phyloP scores from a whole-genome alignment of 2,329 filamentous ascomycete species.

The Penicillium sp. region DNA sequence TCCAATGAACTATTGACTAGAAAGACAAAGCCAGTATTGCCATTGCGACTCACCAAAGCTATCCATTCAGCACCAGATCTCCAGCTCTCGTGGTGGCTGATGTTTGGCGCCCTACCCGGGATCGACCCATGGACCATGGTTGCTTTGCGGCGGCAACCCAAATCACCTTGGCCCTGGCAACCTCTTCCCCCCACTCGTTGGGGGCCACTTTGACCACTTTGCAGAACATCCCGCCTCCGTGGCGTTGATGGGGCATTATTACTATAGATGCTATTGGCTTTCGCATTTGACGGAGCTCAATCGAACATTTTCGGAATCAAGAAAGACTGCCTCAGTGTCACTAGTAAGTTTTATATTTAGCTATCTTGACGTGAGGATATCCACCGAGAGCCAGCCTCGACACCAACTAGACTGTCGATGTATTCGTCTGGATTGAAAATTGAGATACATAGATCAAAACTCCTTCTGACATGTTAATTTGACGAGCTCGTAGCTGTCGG shows the following conservation, averaged over 20 bases:
- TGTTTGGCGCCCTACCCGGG: not conserved
- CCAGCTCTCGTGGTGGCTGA: not conserved
- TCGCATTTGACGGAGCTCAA: too few relatives aligned
- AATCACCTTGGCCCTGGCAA: slow-evolving; percentile 5
- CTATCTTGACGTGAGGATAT: not conserved
- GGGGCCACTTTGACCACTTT: not conserved
- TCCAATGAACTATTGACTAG: not conserved
- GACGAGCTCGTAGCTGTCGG: too few relatives aligned
- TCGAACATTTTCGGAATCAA: not conserved
- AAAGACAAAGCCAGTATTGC: not conserved
- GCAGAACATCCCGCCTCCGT: not conserved
- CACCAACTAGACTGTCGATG: not conserved
- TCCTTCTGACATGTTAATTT: too few relatives aligned
- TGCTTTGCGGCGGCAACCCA: not conserved
- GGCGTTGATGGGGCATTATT: not conserved
- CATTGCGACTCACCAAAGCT: not conserved
- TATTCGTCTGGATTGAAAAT: not conserved
- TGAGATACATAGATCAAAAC: too few relatives aligned
- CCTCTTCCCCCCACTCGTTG: slow-evolving; percentile 1
- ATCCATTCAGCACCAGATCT: not conserved
- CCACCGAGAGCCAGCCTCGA: not conserved
- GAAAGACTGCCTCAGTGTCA: not conserved
- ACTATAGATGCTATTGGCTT: not conserved
- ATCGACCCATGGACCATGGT: slow-evolving; percentile 3
- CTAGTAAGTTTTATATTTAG: not conserved